phyloP scores from a whole-genome alignment of 106 monocot genomes.

The Platanthera zijinensis region DNA sequence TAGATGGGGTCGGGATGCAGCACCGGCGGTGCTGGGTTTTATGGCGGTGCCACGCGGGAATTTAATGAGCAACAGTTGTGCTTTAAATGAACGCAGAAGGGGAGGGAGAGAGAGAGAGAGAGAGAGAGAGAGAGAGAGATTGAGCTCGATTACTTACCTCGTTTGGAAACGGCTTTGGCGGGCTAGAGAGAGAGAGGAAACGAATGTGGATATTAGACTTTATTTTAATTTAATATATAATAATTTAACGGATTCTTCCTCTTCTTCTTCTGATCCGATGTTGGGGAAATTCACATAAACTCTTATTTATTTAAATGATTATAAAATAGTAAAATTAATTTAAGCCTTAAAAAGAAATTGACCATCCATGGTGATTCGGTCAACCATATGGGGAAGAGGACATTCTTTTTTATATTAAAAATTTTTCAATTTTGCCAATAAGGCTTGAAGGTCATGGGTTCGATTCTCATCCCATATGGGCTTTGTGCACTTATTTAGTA shows the following conservation, averaged over 20 bases:
- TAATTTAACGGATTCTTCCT: background rate
- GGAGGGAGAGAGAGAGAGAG: conserved; percentile 1
- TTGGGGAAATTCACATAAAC: too few relatives aligned
- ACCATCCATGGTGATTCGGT: too few relatives aligned
- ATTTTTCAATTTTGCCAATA: too few relatives aligned
- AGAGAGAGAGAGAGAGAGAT: conserved; percentile 8
- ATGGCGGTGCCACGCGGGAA: background rate
- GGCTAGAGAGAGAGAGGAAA: background rate
- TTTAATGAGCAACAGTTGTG: background rate
- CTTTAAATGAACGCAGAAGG: background rate
- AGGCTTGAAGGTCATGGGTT: too few relatives aligned
- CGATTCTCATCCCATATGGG: too few relatives aligned
- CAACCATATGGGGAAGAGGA: too few relatives aligned
- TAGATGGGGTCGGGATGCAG: background rate
- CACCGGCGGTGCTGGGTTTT: background rate
- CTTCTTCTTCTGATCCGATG: background rate
- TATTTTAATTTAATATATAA: background rate
- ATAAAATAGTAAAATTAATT: too few relatives aligned
- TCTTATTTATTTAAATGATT: too few relatives aligned
- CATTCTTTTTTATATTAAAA: too few relatives aligned
- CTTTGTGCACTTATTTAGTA: too few relatives aligned
- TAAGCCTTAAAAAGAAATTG: too few relatives aligned
- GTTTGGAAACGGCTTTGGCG: background rate
- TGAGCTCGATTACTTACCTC: background rate
- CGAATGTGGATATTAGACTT: background rate